Evolutionary conservation across 257 asterid genomes (phyloP).

Genomic region (Solanum lycopersicoides): DNA sequence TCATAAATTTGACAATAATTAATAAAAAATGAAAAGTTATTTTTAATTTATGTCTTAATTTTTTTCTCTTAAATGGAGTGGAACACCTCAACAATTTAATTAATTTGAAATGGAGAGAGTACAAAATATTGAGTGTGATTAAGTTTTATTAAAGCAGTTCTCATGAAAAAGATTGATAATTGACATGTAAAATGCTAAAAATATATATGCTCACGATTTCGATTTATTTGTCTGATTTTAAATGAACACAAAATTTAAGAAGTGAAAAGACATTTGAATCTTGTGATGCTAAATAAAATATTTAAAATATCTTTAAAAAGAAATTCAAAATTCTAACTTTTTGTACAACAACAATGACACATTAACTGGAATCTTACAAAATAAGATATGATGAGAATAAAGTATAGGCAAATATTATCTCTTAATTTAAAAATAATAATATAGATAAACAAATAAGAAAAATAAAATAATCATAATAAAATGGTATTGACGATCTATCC

Average conservation of each 20-base stretch:
- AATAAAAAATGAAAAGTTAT: too few relatives aligned
- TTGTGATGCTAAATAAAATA: background rate
- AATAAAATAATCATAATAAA: too few relatives aligned
- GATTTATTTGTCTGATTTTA: background rate
- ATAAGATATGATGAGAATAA: rapidly evolving
- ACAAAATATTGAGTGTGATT: background rate
- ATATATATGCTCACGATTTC: background rate
- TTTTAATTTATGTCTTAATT: too few relatives aligned
- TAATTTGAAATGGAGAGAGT: too few relatives aligned
- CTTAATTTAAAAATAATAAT: too few relatives aligned
- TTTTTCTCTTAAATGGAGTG: too few relatives aligned
- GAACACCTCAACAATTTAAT: too few relatives aligned
- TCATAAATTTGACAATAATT: too few relatives aligned
- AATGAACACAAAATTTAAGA: background rate
- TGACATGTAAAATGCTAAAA: background rate
- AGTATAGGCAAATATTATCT: rapidly evolving
- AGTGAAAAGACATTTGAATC: background rate
- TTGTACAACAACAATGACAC: background rate
- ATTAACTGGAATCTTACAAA: too few relatives aligned
- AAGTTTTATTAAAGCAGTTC: background rate
- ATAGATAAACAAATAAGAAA: too few relatives aligned
- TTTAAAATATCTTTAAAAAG: too few relatives aligned
- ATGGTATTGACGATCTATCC: background rate
- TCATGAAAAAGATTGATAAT: background rate
- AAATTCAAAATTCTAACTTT: background rate